A percentile compares a stretch with the other conserved stretches of the same genome.
Conservation (phyloP, 2,329 filamentous ascomycete species). For the Pseudogymnoascus verrucosus region DNA sequence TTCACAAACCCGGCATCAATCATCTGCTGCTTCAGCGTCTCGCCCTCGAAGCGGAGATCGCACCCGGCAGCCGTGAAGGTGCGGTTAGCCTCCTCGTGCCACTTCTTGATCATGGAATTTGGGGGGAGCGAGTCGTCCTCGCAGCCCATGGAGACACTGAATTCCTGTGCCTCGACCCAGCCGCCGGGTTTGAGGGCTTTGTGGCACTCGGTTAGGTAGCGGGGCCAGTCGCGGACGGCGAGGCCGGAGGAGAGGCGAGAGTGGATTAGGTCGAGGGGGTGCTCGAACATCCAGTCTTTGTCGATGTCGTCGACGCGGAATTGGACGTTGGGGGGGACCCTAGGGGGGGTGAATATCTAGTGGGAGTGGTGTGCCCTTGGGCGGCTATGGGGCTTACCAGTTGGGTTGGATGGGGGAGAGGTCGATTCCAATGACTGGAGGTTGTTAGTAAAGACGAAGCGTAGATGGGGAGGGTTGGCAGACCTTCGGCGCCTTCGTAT, state of each 20-base stretch:
- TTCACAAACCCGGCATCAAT: slow-evolving; percentile 32
- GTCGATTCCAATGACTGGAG: slow-evolving; percentile 48
- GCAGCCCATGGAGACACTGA: neutral
- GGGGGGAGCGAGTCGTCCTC: slow-evolving; percentile 13
- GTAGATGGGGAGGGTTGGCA: neutral
- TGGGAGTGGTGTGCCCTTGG: neutral
- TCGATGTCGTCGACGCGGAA: slow-evolving; percentile 44
- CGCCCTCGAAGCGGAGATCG: slow-evolving; percentile 4
- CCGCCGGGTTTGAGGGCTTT: slow-evolving; percentile 5
- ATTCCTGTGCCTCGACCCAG: slow-evolving; percentile 10
- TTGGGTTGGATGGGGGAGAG: slow-evolving; percentile 56
- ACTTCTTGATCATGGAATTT: slow-evolving; percentile 11
- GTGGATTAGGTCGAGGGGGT: slow-evolving; percentile 16
- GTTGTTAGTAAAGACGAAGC: neutral
- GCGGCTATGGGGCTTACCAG: slow-evolving; percentile 21
- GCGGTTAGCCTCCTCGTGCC: slow-evolving; percentile 13
- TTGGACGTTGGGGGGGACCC: slow-evolving; percentile 10
- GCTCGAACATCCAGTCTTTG: slow-evolving; percentile 35
- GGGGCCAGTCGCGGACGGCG: slow-evolving; percentile 31
- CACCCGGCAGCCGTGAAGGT: slow-evolving; percentile 12
- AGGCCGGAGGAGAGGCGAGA: slow-evolving; percentile 14
- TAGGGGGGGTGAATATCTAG: neutral
- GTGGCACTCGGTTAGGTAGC: slow-evolving; percentile 13
- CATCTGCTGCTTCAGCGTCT: slow-evolving; percentile 19
- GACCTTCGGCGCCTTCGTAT: slow-evolving; percentile 43